Percentiles rank a stretch among this genome's conserved stretches.
phyloP scores from a whole-genome alignment of 192 early-diverging fungal genomes.

The Backusella sp. region DNA sequence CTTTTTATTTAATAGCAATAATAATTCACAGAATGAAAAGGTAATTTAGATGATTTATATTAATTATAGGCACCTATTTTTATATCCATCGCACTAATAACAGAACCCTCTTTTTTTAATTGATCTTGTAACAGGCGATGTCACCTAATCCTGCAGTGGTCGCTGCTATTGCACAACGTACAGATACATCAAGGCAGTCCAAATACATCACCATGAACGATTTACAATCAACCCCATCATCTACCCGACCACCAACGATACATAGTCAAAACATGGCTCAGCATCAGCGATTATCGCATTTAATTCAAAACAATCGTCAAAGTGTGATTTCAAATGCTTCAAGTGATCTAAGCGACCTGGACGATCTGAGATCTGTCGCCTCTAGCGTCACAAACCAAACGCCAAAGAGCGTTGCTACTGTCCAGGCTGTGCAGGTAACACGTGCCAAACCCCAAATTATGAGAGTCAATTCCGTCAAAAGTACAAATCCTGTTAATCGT shows the following conservation, averaged over 20 bases:
- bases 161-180: background rate
- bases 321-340: background rate
- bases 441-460: constrained; percentile 35
- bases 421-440: constrained; percentile 34
- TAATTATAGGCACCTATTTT: no score
- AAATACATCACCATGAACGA: background rate
- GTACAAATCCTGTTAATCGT: constrained; percentile 10
- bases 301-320: background rate
- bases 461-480: constrained; percentile 35
- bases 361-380: background rate
- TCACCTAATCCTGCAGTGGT: background rate
- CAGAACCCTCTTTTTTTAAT: background rate
- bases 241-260: background rate
- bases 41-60: background rate
- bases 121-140: background rate
- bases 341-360: background rate
- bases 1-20: background rate
- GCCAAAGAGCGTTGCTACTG: background rate
- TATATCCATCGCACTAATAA: background rate
- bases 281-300: background rate
- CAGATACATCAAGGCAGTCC: background rate
- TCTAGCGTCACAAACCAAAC: background rate
- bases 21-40: background rate
- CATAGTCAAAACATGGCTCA: background rate
- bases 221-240: background rate